phyloP scores from a whole-genome alignment of 768 basidiomycete species.

The Russula lepida region DNA sequence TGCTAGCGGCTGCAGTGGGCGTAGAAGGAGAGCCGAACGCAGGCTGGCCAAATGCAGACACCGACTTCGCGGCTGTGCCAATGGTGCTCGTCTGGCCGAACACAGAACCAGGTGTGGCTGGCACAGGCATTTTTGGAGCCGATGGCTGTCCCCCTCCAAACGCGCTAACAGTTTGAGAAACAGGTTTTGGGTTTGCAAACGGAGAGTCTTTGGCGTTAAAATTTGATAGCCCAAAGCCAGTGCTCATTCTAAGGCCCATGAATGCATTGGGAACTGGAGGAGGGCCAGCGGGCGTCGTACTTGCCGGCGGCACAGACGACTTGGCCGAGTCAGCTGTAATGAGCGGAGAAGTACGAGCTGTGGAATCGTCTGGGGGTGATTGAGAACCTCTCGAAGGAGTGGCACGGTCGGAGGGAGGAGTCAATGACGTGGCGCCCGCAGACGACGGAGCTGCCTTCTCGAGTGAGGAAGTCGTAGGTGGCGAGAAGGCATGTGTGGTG shows the following conservation, averaged over 20 bases:
- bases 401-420: neutral
- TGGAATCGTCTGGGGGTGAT: neutral
- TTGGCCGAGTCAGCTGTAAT: neutral
- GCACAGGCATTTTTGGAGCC: slow-evolving; percentile 23
- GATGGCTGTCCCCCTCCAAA: slow-evolving; percentile 4
- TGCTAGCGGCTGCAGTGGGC: neutral
- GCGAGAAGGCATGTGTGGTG: slow-evolving; percentile 14
- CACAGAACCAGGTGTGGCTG: slow-evolving; percentile 28
- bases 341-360: neutral
- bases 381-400: neutral
- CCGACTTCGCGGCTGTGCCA: neutral
- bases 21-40: slow-evolving; percentile 30
- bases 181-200: slow-evolving; percentile 22
- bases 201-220: slow-evolving; percentile 22
- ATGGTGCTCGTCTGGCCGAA: slow-evolving; percentile 29
- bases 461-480: neutral
- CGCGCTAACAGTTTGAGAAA: slow-evolving; percentile 16
- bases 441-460: neutral
- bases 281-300: slow-evolving; percentile 24
- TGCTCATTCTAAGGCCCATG: slow-evolving; percentile 16
- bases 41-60: slow-evolving; percentile 31
- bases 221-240: slow-evolving; percentile 15
- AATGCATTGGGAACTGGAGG: slow-evolving; percentile 18
- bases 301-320: neutral
- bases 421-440: neutral